Conservation (phyloP, 306 rosid genomes). For the Rosa rugosa region DNA sequence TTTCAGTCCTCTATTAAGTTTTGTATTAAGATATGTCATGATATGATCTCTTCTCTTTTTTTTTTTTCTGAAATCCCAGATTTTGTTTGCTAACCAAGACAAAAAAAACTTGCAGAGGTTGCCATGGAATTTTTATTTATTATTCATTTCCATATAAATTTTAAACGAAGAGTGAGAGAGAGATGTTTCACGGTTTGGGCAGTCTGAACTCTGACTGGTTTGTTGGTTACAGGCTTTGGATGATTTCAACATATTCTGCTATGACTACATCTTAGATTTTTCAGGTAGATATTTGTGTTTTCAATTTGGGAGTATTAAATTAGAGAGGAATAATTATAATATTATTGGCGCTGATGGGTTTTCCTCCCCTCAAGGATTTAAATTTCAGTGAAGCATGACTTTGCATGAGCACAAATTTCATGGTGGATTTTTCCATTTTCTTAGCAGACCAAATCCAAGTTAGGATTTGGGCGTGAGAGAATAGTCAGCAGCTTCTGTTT, state of each 20-base stretch:
- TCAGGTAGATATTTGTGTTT: slow-evolving; percentile 46
- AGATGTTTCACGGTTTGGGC: slow-evolving; percentile 59
- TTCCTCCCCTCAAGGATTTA: slow-evolving; percentile 33
- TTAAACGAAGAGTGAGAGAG: slow-evolving; percentile 18
- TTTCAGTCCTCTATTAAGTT: slow-evolving; percentile 26
- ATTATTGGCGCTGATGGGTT: slow-evolving; percentile 13
- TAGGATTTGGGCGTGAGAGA: slow-evolving; percentile 78
- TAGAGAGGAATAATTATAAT: slow-evolving; percentile 27
- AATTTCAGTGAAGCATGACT: slow-evolving; percentile 49
- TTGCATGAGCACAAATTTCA: slow-evolving; percentile 51
- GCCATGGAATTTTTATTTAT: background rate
- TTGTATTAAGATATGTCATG: slow-evolving; percentile 22
- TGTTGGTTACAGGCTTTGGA: slow-evolving; percentile 37
- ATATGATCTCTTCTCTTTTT: slow-evolving; percentile 18
- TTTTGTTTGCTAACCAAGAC: slow-evolving; percentile 42
- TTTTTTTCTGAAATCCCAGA: slow-evolving; percentile 34
- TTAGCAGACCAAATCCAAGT: slow-evolving; percentile 60
- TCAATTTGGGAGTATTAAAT: slow-evolving; percentile 28
- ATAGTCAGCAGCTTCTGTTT: slow-evolving; percentile 41
- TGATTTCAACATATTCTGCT: slow-evolving; percentile 51
- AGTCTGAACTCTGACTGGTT: slow-evolving; percentile 57
- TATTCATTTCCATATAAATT: background rate
- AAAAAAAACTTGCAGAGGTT: slow-evolving; percentile 36
- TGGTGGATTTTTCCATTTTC: slow-evolving; percentile 44
- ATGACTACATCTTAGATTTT: slow-evolving; percentile 36